These are phyloP conservation scores for Acanthamoeba lenticulata DNA, from an alignment of 208 protist species.

Conservation along the genomic window DNA sequence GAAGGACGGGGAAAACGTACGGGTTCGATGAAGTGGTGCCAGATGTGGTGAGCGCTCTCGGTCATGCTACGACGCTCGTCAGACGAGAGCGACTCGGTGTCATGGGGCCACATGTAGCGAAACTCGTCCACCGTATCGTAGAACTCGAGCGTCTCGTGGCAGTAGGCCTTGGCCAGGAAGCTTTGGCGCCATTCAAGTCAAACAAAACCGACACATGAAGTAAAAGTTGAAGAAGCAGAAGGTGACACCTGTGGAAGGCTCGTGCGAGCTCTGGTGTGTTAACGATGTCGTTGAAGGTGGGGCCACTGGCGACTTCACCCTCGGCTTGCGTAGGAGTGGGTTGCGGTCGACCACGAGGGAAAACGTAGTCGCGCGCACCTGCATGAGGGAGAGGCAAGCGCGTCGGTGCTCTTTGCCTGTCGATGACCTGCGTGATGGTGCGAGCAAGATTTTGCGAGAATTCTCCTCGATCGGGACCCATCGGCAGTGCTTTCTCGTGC, in stretches of 20 bases:
- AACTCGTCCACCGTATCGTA: slow-evolving; percentile 13
- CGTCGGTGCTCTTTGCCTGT: background rate
- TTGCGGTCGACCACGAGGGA: background rate
- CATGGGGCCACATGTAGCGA: background rate
- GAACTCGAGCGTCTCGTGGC: background rate
- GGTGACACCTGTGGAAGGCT: background rate
- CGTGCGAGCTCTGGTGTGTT: background rate
- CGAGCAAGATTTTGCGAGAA: background rate
- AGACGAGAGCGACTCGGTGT: background rate
- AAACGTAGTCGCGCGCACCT: background rate
- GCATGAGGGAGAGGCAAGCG: background rate
- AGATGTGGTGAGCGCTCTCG: background rate
- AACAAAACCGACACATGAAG: background rate
- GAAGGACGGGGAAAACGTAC: background rate
- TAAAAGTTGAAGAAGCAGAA: background rate
- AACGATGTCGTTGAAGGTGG: background rate
- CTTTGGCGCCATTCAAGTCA: background rate
- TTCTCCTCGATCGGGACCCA: background rate
- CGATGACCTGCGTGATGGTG: background rate
- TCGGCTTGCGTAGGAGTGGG: background rate
- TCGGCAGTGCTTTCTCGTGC: background rate
- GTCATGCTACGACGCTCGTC: background rate
- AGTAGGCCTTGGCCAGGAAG: background rate
- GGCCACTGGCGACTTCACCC: no score
- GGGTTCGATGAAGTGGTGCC: background rate